Conservation (phyloP, 768 basidiomycete genomes). For the Mycena rebaudengoi region DNA sequence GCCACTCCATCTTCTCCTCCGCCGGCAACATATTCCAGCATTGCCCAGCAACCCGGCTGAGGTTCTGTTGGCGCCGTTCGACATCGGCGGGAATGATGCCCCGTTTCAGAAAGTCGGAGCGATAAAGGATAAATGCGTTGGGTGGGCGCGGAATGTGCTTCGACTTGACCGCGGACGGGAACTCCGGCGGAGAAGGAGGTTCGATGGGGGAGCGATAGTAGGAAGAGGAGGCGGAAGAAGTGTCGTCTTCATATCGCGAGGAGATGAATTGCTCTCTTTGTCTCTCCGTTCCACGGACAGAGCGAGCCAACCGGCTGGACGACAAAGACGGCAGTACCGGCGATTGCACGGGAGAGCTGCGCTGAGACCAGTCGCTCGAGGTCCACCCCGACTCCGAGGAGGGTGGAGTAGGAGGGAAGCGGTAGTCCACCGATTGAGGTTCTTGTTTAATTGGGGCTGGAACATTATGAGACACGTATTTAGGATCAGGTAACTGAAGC, state of each 20-base stretch:
- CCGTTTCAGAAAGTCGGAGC: constrained; percentile 67
- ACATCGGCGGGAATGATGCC: constrained; percentile 54
- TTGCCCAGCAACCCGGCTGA: constrained; percentile 74
- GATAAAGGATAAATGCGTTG: constrained; percentile 87
- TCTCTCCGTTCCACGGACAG: constrained; percentile 25
- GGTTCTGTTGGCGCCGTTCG: constrained; percentile 76
- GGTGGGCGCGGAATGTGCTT: constrained; percentile 75
- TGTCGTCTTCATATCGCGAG: not conserved
- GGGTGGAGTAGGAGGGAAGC: constrained; percentile 1
- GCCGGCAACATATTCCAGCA: constrained; percentile 68
- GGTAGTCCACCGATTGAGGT: not conserved
- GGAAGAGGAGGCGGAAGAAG: not conserved
- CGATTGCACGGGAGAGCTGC: constrained; percentile 7
- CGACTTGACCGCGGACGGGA: constrained; percentile 1
- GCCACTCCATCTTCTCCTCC: constrained; percentile 57
- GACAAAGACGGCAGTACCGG: not conserved
- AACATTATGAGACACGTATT: not conserved
- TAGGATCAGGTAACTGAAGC: not conserved
- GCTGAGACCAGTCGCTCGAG: not conserved
- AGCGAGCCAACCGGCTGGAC: constrained; percentile 17
- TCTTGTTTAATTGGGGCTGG: constrained; percentile 12
- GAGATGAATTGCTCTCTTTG: constrained; percentile 1
- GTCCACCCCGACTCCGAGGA: constrained; percentile 9
- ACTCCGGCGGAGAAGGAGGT: not conserved
- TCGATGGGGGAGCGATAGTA: constrained; percentile 8